A percentile compares a stretch with the other conserved stretches of the same genome.
These are phyloP conservation scores for Tuber brumale DNA, from an alignment of 495 filamentous ascomycete genomes.

Conservation along the genomic window DNA sequence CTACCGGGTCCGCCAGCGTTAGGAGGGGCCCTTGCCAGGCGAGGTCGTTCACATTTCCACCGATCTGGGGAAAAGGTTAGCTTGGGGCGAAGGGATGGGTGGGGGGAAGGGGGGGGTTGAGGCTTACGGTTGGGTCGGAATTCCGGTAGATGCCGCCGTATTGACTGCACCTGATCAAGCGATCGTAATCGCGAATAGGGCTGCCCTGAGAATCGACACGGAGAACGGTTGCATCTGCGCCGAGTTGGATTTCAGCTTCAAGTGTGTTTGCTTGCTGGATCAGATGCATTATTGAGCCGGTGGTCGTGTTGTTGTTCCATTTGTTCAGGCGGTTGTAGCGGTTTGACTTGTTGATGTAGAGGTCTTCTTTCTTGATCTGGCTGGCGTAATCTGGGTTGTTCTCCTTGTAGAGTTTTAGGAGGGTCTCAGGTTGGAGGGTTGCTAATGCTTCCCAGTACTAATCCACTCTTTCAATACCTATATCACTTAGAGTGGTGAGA, in stretches of 20 bases:
- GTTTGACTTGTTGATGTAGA: not conserved
- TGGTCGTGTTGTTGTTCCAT: constrained; percentile 12
- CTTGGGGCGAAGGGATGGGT: not conserved
- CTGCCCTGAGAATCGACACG: constrained; percentile 7
- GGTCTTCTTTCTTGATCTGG: constrained; percentile 18
- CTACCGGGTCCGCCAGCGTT: constrained; percentile 17
- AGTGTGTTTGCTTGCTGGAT: constrained; percentile 14
- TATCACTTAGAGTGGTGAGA: not conserved
- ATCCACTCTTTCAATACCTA: not conserved
- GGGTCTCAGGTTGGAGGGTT: constrained; percentile 7
- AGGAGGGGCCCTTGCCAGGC: constrained; percentile 2
- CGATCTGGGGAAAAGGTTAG: constrained; percentile 9
- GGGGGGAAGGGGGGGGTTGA: not conserved
- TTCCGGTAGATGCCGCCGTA: constrained; percentile 13
- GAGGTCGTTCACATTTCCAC: constrained; percentile 14
- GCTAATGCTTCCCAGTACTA: constrained; percentile 17
- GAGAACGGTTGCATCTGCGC: constrained; percentile 14
- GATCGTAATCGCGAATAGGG: constrained; percentile 14
- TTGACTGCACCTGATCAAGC: constrained; percentile 12
- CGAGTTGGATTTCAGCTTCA: constrained; percentile 15
- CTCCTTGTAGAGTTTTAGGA: constrained; percentile 16
- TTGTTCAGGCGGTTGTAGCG: constrained; percentile 1
- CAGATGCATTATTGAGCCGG: constrained; percentile 18
- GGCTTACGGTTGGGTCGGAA: constrained; percentile 17
- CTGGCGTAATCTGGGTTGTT: constrained; percentile 13